A percentile compares a stretch with the other conserved stretches of the same genome.
phyloP scores from a whole-genome alignment of 2,329 filamentous ascomycete genomes.

The Thyridium curvatum region DNA sequence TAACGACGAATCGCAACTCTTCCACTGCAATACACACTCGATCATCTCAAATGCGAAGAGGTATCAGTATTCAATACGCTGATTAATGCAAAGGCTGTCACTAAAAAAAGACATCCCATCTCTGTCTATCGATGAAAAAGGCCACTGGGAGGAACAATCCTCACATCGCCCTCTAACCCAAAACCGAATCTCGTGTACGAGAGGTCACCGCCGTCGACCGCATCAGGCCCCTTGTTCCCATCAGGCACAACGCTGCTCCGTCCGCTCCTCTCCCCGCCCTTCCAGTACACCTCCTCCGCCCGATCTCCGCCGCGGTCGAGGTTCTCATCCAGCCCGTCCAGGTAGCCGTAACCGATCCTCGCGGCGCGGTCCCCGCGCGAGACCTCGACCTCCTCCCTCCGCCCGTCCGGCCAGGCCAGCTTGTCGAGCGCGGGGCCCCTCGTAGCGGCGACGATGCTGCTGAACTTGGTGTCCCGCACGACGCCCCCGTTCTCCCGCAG shows the following conservation, averaged over 20 bases:
- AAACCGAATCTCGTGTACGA: slow-evolving; percentile 13
- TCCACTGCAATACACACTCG: no score
- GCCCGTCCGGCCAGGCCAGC: slow-evolving; percentile 15
- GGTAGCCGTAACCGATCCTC: slow-evolving; percentile 16
- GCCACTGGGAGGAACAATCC: slow-evolving; percentile 5
- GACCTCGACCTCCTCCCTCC: neutral
- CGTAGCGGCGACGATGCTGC: slow-evolving; percentile 33
- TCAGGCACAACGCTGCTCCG: neutral
- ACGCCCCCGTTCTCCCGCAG: slow-evolving; percentile 25
- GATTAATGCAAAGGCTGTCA: no score
- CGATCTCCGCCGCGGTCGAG: neutral
- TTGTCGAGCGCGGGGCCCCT: slow-evolving; percentile 30
- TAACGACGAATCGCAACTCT: no score
- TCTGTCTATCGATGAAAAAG: slow-evolving; percentile 5
- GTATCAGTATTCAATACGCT: no score
- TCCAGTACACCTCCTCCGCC: slow-evolving; percentile 5
- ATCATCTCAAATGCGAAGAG: no score
- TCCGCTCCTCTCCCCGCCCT: slow-evolving; percentile 1
- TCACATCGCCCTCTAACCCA: slow-evolving; percentile 15
- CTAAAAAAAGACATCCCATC: no score
- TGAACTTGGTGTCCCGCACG: slow-evolving; percentile 29
- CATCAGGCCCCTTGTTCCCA: no score
- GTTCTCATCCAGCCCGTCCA: slow-evolving; percentile 3
- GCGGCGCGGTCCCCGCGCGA: slow-evolving; percentile 14
- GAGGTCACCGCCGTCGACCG: neutral